These are phyloP conservation scores for Saccharomycopsis malanga DNA, from an alignment of 805 yeast species.

Conservation along the genomic window DNA sequence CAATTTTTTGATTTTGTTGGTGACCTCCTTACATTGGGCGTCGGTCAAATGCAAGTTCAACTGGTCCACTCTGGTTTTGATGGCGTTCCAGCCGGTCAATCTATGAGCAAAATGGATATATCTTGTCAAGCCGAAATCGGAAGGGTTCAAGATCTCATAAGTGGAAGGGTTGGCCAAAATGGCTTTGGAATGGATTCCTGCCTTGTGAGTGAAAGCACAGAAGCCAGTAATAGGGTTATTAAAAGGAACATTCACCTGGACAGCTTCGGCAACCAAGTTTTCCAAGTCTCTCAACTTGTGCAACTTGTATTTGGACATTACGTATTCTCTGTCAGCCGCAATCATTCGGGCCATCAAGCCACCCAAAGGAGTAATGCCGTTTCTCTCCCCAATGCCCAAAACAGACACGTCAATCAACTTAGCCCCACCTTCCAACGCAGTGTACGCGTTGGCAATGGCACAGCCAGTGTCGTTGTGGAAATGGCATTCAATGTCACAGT, in stretches of 20 bases:
- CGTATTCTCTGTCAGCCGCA: conserved; percentile 96
- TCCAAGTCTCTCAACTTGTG: conserved; percentile 95
- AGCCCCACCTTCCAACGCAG: conserved; percentile 98
- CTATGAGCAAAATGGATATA: conserved; percentile 98
- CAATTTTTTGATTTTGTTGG: conserved; percentile 83
- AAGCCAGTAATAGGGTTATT: conserved; percentile 98
- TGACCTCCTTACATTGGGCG: conserved; percentile 91
- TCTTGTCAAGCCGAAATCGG: conserved; percentile 92
- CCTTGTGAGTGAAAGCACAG: conserved; percentile 99
- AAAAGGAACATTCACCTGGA: conserved; percentile 94
- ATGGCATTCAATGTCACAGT: conserved; percentile 96
- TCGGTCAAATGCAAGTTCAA: conserved; percentile 84
- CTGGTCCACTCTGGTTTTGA: conserved; percentile 96
- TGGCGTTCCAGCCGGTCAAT: conserved; percentile 98
- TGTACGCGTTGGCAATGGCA: conserved; percentile 97
- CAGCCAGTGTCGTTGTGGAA: conserved; percentile 99
- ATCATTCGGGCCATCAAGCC: conserved; percentile 99
- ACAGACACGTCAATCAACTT: conserved; percentile 90
- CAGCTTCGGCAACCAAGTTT: conserved; percentile 94
- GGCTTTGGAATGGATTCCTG: conserved; percentile 99
- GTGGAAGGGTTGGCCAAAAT: conserved; percentile 97
- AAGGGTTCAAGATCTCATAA: conserved; percentile 92
- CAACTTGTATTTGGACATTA: conserved; percentile 85
- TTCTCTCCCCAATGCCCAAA: conserved; percentile 97
- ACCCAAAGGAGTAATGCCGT: conserved; percentile 96